These are phyloP conservation scores for Epichloe typhina DNA, from an alignment of 2,329 filamentous ascomycete species.

Conservation along the genomic window DNA sequence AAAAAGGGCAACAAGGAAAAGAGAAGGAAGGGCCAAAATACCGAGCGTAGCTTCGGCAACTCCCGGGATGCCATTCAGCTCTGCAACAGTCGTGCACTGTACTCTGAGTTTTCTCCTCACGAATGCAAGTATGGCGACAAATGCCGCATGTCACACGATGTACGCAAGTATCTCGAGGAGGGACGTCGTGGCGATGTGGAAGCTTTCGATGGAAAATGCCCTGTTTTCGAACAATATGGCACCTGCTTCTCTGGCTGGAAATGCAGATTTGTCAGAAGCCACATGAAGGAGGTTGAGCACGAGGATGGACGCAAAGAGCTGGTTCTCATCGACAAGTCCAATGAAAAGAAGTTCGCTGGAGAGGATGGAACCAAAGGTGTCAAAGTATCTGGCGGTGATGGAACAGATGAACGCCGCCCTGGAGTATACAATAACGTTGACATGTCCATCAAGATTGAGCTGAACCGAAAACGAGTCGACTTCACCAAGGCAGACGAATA, in stretches of 20 bases:
- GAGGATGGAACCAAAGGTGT: constrained; percentile 2
- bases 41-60: constrained; percentile 64
- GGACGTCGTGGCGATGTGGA: constrained; percentile 69
- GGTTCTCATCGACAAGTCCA: constrained; percentile 43
- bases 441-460: constrained; percentile 55
- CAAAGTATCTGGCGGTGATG: constrained; percentile 16
- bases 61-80: constrained; percentile 71
- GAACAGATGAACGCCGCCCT: constrained; percentile 34
- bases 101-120: constrained; percentile 68
- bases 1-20: constrained; percentile 31
- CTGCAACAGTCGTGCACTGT: constrained; percentile 59
- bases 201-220: constrained; percentile 67
- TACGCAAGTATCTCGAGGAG: constrained; percentile 72
- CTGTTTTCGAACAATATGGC: constrained; percentile 64
- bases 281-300: constrained; percentile 66
- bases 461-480: constrained; percentile 58
- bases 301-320: constrained; percentile 77
- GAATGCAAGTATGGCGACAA: constrained; percentile 66
- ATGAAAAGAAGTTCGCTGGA: constrained; percentile 6
- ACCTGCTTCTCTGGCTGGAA: constrained; percentile 82
- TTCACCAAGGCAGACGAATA: constrained; percentile 66
- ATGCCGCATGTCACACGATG: constrained; percentile 72
- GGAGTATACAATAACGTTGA: constrained; percentile 67
- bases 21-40: constrained; percentile 59
- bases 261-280: constrained; percentile 78